Evolutionary conservation across 192 early-diverging fungal genomes (phyloP), one percentile per base, ranked within the genome.

Genomic region (Coemansia sp.): DNA sequence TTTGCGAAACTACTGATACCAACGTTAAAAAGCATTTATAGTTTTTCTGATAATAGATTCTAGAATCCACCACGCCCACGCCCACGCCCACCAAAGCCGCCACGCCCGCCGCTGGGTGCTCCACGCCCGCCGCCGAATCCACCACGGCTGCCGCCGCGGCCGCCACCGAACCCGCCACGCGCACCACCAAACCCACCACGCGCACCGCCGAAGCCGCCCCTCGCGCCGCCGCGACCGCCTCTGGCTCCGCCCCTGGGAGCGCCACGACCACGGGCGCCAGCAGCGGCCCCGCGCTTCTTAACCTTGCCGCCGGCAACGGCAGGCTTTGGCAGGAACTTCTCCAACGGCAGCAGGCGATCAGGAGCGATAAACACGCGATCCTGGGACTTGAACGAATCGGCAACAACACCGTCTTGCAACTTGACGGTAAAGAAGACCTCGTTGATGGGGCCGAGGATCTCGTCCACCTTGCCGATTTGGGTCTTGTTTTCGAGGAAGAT

Each of bases 381-480:
- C 37, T 91, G 78, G 36, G 72, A 61, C 80, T 96, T 94, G 86
- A 97, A 99, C n/a, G 90, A 92, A 16, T 85, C 87, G 5, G 95
- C 95, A 26, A 92, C 86, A 62, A 97, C 90, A 59, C 95, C 95
- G 50, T 95, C 93, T 69, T 93, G 87, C 62, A 96, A 84, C 88
- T 97, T 97, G 53, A 99, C 94, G 18, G 97, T 96, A 73, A 99
- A 99, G 72, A 87, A 95, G 25, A 99, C 93, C 73, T 99, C 93
- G 84, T 95, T 97, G 79, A 99, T 87, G 36, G 95, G 95, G 12
- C 97, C 97, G 33, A 99, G 85, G 66, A 99, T 97, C 78, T 99
- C 97, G 64, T 99, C 97, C 6, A 99, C 95, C 73, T 99, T 97
- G 70, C 97, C 97, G 71, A 99, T 97, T 81, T 94, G 94, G 58